These are phyloP conservation scores for Talaromyces sp. DNA, from an alignment of 2,329 filamentous ascomycete species.

Conservation along the genomic window DNA sequence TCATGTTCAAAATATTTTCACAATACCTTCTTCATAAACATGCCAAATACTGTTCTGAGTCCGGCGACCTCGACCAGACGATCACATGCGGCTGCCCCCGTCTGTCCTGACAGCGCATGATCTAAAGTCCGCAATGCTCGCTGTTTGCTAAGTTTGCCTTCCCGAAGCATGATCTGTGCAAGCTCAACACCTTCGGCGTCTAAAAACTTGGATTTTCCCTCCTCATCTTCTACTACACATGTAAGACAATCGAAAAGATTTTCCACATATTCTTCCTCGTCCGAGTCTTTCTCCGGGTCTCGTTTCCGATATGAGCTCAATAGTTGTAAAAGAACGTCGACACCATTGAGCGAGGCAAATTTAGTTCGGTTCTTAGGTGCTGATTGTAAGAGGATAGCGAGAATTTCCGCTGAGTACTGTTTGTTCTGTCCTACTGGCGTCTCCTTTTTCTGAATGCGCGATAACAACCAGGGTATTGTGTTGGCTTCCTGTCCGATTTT, in stretches of 20 bases:
- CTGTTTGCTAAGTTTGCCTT: constrained; percentile 77
- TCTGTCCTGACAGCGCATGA: constrained; percentile 66
- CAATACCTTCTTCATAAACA: constrained; percentile 73
- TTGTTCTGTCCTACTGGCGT: constrained; percentile 77
- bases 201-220: constrained; percentile 76
- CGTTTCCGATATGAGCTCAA: constrained; percentile 79
- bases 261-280: constrained; percentile 93
- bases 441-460: constrained; percentile 68
- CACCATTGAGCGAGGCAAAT: constrained; percentile 64
- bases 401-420: constrained; percentile 87
- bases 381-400: constrained; percentile 82
- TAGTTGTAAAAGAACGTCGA: constrained; percentile 78
- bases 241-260: constrained; percentile 87
- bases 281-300: constrained; percentile 78
- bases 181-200: constrained; percentile 91
- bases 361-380: constrained; percentile 63
- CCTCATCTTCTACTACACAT: constrained; percentile 70
- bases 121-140: constrained; percentile 79
- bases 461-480: constrained; percentile 73
- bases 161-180: constrained; percentile 84
- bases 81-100: constrained; percentile 64
- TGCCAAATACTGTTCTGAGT: constrained; percentile 77
- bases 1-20: no score
- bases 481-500: constrained; percentile 66
- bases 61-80: constrained; percentile 78